Base-by-base conservation (phyloP, 352 stramenopile genomes). In the Phytophthora citricola region DNA sequence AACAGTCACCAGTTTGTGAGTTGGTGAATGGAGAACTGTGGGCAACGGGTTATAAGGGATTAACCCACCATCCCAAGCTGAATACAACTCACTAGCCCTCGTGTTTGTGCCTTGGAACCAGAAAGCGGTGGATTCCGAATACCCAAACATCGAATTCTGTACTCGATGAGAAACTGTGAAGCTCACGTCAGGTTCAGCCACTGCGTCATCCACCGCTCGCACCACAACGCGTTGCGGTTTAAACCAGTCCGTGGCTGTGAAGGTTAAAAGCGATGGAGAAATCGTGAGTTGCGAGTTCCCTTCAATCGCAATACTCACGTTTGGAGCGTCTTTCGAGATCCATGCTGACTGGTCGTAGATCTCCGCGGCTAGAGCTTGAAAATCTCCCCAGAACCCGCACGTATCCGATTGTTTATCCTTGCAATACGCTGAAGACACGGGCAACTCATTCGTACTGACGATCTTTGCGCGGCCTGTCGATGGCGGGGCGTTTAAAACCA, bases 41-140 rank as follows among this genome's bases (percentile, higher is more conserved):
- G 85, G 83, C 8, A 90, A 26, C 9, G 64, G 53, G 56, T 94
- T 94, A 59, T 91, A 94, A 24, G 82, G 81, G n/a, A 91, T 71
- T 8, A 2, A 9, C 0, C 63, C 22, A 44, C 47, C 49, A 32
- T 61, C 63, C 73, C 76, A 80, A 0, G n/a, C 15, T 24, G 78
- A 65, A 39, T 76, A 82, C 7, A 63, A 26, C 24, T 57, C 17
- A 12, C 45, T 44, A 24, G 69, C 50, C 27, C 58, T 57, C 9
- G 38, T 14, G 5, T 86, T 53, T 2, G 73, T 68, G 4, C 27
- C 57, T 20, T 55, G 22, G 29, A 91, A 80, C 85, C 85, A 94
- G 66, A 92, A 91, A 20, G 83, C 59, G 0, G 81, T 89, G 2
- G 29, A 11, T 26, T 86, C 72, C 7, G 45, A 77, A 60, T 90